Base-by-base conservation (phyloP, 306 rosid genomes). In the Inga leiocalycina region DNA sequence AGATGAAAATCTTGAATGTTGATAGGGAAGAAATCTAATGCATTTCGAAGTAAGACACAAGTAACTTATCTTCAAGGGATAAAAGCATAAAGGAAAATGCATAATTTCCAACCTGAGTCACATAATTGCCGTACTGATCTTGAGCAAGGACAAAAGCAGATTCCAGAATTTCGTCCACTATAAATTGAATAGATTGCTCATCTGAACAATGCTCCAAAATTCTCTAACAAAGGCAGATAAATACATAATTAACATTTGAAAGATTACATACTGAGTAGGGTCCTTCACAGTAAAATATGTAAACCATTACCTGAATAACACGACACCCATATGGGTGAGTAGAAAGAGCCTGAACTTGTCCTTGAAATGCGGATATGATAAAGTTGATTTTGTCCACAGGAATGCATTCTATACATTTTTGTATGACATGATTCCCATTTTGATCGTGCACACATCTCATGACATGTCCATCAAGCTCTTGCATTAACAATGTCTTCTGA, bases 251-350 rank as follows among this genome's bases (percentile, higher is more conserved):
- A 56, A 24, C 68, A 72, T 45, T 24, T 61, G 64, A 61, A 80
- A 20, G 39, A 78, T 44, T 75, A 6, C 81, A 82, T 68, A 78
- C 46, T 67, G 43, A 64, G 32, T 49, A 35, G 24, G 83, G 71
- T 35, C 8, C 39, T 44, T 56, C 44, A 66, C 41, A 75, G 75
- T 59, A 77, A 66, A 45, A 80, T 20, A 54, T 65, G n/a, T 37
- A 6, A 14, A 44, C 35, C 45, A 64, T 68, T 85, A 92, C 96
- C 93, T 89, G 96, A 79, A 92, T 86, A 78, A 90, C 97, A 64
- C 97, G 94, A 81, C 92, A 92, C 64, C 97, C 94, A 82, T 92
- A 92, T 16, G 94, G 94, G 88, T 92, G 97, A 49, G 84, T 89
- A 74, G 94, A 88, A 84, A 90, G 92, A 41, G 80, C 62, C 10